Evolutionary conservation across 2,329 filamentous ascomycete genomes (phyloP), one percentile per base, ranked within the genome.

Genomic region (Ascochyta lentis): DNA sequence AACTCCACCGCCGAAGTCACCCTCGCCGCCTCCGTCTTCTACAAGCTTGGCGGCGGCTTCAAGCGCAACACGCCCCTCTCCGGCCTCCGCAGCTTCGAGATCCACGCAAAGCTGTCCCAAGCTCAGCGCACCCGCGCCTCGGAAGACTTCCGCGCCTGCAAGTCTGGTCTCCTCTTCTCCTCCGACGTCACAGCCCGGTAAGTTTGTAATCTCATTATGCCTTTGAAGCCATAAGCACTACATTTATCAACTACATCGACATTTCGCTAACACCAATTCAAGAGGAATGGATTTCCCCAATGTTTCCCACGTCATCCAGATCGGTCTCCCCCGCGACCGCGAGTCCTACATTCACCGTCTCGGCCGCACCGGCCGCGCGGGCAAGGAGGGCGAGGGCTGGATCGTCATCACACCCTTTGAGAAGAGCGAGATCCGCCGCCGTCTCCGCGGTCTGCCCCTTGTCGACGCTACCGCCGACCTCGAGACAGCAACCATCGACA

Each of bases 91-190:
- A 68, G 83, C 26, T 79, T 79, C 65, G 82, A 88, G 62, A 94
- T 99, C 56, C 93, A 98, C 76, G 89, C 91, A 15, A 88, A 88
- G 67, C 84, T 97, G 40, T 81, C 78, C 3, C 95, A 99, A 73
- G 44, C 19, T 0, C 78, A 83, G 66, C 87, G 95, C 46, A 95
- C 91, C 2, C 79, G 75, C 42, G 86, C 86, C 33, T 87, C 94
- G 1, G 86, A 94, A 0, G 71, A 66, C 24, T 99, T 97, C 85
- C 87, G 90, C 41, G 69, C 67, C 13, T 77, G 85, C n/a, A 71
- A 77, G 26, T 83, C 82, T 29, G 91, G 82, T 26, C 80, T 82
- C 16, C 71, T 83, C 23, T 73, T 83, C 53, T 80, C 79, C 2
- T 80, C 80, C 1, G 80, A 83, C 59, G 81, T 83, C 37, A 81